Base-by-base conservation (phyloP, 2,329 filamentous ascomycete species). In the Aspergillus ochraceus region DNA sequence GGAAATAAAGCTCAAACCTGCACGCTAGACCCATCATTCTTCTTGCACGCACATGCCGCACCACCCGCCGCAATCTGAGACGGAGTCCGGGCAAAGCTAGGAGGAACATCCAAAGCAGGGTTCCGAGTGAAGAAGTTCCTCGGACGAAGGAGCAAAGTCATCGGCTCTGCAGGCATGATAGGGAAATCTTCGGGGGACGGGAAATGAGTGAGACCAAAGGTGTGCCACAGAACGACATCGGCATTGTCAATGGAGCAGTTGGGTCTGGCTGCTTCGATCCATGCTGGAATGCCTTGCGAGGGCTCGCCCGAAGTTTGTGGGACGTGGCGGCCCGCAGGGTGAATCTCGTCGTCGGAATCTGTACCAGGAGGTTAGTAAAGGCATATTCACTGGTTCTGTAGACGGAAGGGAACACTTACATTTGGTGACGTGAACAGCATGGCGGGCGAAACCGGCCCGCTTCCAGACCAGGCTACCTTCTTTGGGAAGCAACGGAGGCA, bases 191-290 rank as follows among this genome's bases (percentile, higher is more conserved):
- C 93, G 0, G 92, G 92, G 0, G 90, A 81, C 0, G 93, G 92
- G 80, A 97, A 94, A 74, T 97, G 93, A 0, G 90, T 94, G 39
- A 97, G 82, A 39, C 93, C 93, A 70, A 97, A 97, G 0, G 92
- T 96, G 78, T 97, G 92, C 92, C 92, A 97, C 17, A 97, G 84
- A 1, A 97, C 92, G 30, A 97, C 79, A 72, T 97, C 91, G 0
- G 88, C 90, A 80, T 97, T 90, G 57, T 90, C 90, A 66, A 96
- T 87, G 26, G 80, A 84, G 59, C 84, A 86, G 50, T 79, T 79
- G 12, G 90, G 87, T 61, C 92, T 86, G 24, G 86, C 86, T 14
- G 67, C 69, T 19, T 81, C 78, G 66, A 95, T 89, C 91, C 91
- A 94, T 66, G 87, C 83, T 0, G 90, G 88, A 2, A 96, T 79